Evolutionary conservation across 2,329 filamentous ascomycete species (phyloP), one percentile per base, ranked within the genome.

Genomic region (Clarireedia hainanense): DNA sequence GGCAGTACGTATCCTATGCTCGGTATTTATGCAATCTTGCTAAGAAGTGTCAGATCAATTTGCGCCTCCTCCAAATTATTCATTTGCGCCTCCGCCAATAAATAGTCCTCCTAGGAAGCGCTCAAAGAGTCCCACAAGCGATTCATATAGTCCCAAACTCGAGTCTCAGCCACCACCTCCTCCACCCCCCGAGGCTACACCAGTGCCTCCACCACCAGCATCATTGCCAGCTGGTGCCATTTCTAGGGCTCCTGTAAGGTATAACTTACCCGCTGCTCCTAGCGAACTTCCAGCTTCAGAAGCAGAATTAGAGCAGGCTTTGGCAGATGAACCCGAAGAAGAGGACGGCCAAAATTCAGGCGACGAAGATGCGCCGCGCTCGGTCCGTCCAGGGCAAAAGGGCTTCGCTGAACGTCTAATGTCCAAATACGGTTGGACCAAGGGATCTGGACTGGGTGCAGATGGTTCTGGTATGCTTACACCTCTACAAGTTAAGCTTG

Each of bases 381-480:
- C 85, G 43, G 81, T 75, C 56, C 83, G 85, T 2, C 90, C 91
- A 0, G 89, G 90, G 15, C 88, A 95, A 70, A 81, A 84, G 61
- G 88, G 86, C 51, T 96, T 96, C 70, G 94, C 90, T 0, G 83
- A 91, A 62, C 86, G 91, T 36, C 80, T 97, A 55, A 90, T 99
- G 83, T 81, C 83, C 59, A 97, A 96, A 69, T 94, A 96, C 73
- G 94, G 94, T 55, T 97, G 91, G 89, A 86, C 84, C 37, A 86
- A 91, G 66, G 94, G 94, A 24, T 80, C 86, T 60, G 94, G 94
- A 20, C 81, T 99, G 4, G 94, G 94, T 62, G 91, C 89, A 15
- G 81, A 85, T 60, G 84, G 83, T 34, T 83, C 84, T 24, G 94
- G 94, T 58, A 96, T 99, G 64, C 79, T 89, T 53, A 89, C 91